phyloP scores from a whole-genome alignment of 768 basidiomycete species.

The Clathrus columnatus region DNA sequence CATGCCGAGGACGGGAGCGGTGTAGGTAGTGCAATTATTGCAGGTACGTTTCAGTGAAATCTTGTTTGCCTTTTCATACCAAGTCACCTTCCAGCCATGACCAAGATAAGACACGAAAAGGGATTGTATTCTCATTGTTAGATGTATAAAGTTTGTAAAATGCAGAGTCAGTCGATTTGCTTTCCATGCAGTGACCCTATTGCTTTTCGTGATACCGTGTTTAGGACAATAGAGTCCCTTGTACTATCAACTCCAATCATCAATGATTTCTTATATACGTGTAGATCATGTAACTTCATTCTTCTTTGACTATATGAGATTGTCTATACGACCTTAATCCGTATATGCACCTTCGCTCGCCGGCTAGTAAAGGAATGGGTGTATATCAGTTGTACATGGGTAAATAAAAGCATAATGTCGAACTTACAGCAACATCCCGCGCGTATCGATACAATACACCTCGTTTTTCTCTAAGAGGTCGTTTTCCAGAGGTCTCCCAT shows the following conservation, averaged over 20 bases:
- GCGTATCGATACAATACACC: slow-evolving; percentile 77
- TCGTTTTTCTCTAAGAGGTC: slow-evolving; percentile 56
- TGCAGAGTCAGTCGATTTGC: background rate
- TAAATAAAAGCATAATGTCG: too few species aligned
- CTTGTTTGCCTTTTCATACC: slow-evolving; percentile 3
- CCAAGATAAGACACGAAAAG: slow-evolving; percentile 66
- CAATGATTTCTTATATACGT: too few species aligned
- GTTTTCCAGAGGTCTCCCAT: slow-evolving; percentile 65
- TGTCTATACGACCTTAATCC: too few species aligned
- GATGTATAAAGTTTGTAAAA: slow-evolving; percentile 7
- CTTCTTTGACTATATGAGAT: background rate
- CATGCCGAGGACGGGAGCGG: slow-evolving; percentile 90
- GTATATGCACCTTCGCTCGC: slow-evolving; percentile 78
- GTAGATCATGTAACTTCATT: background rate
- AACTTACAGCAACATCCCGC: slow-evolving; percentile 75
- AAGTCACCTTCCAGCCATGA: slow-evolving; percentile 59
- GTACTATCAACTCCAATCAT: background rate
- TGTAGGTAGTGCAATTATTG: slow-evolving; percentile 95
- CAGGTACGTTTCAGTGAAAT: slow-evolving; percentile 37
- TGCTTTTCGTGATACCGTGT: too few species aligned
- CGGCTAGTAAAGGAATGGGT: slow-evolving; percentile 38
- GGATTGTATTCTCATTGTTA: slow-evolving; percentile 48
- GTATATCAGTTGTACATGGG: slow-evolving; percentile 8
- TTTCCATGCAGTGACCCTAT: background rate
- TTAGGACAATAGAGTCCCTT: background rate